Base-by-base conservation (phyloP, 352 stramenopile genomes). In the Saprolegnia parasitica region DNA sequence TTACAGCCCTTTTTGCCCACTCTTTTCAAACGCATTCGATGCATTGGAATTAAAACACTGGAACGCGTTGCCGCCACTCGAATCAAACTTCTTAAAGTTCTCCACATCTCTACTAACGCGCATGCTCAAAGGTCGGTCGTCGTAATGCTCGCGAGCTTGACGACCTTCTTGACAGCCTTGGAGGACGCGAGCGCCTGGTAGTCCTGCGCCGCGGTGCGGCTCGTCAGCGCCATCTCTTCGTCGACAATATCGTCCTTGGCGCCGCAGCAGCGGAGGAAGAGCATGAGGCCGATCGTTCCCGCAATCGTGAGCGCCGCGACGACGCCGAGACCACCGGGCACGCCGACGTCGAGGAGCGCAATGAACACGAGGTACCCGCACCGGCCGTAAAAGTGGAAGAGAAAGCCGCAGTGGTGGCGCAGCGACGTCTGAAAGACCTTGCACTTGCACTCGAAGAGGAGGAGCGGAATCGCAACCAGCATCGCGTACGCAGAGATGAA, bases 401-500 rank as follows among this genome's bases (percentile, higher is more conserved):
- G 65, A 64, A 88, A 88, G 32, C 79, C 81, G 52, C 84, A 86
- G 66, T 86, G 82, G 16, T 77, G 71, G 32, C 76, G 81, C 35
- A 88, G 71, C 35, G 77, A 71, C 45, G 72, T 72, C 56, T 88
- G 74, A 11, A 77, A 84, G 42, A 74, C 32, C 10, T 39, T 71
- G 47, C 86, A 76, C 66, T 77, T 78, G 52, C 77, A 88, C 62
- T 88, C 81, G 42, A 79, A 88, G 39, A 78, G 74, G 29, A 80
- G 68, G 52, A 88, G 71, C 46, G 86, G 56, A 32, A 81, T 20
- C 13, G 76, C 81, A 39, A 87, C 81, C 18, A 87, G 65, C 4
- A 82, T 73, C 23, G 72, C 76, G 60, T 84, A 87, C n/a, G 81
- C 52, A 13, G 79, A 78, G 56, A 88, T 74, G n/a, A 88, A 76